These are phyloP conservation scores for Aspergillus caelatus DNA, from an alignment of 2,329 filamentous ascomycete species.

Conservation along the genomic window DNA sequence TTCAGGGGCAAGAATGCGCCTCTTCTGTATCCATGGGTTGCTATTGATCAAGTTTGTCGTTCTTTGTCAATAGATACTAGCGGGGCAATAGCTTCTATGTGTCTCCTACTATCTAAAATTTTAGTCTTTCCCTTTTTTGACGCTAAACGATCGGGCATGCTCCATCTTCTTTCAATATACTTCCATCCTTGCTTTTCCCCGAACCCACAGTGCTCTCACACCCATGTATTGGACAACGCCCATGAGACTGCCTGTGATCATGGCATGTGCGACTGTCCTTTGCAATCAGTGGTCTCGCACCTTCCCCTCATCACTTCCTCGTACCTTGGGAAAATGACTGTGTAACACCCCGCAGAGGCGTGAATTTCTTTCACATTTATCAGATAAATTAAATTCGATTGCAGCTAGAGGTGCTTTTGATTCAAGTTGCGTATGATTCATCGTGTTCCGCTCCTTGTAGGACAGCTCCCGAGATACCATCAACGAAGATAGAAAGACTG, in stretches of 20 bases:
- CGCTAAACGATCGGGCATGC: neutral
- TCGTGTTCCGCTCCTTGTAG: conserved; percentile 2
- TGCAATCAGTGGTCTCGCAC: conserved; percentile 12
- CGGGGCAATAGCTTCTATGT: neutral
- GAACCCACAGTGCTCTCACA: neutral
- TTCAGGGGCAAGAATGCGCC: neutral
- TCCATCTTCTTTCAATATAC: neutral
- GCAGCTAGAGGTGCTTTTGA: neutral
- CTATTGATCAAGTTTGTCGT: neutral
- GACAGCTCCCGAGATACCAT: conserved; percentile 2
- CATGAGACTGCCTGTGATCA: conserved; percentile 14
- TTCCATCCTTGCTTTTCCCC: neutral
- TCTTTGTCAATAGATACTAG: neutral
- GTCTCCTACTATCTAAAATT: neutral
- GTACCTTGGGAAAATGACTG: neutral
- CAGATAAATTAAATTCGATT: neutral
- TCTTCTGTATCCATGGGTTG: neutral
- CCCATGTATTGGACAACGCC: neutral
- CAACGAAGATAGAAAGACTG: neutral
- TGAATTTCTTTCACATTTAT: neutral
- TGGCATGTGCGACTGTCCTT: conserved; percentile 19
- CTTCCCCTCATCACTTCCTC: conserved; percentile 4
- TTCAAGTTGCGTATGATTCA: neutral
- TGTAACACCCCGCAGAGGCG: neutral
- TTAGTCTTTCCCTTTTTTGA: neutral